A percentile compares a stretch with the other conserved stretches of the same genome.
Conservation (phyloP, 2,329 filamentous ascomycete species). For the Cercospora berteroae region DNA sequence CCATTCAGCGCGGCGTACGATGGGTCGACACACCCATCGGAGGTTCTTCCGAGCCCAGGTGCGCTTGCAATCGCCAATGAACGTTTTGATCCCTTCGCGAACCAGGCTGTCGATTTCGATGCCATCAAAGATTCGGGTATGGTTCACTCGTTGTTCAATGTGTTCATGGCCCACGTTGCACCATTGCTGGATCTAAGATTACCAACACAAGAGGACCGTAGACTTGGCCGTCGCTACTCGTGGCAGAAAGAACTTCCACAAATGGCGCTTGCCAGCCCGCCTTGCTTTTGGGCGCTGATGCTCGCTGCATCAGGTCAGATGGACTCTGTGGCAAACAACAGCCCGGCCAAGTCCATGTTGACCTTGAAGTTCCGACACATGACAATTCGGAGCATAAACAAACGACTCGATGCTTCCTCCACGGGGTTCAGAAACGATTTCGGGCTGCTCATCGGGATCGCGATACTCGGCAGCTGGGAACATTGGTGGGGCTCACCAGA, state of each 20-base stretch:
- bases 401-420: conserved; percentile 11
- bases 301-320: conserved; percentile 16
- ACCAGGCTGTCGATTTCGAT: conserved; percentile 18
- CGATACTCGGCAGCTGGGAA: conserved; percentile 22
- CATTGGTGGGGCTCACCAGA: conserved; percentile 17
- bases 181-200: conserved; percentile 20
- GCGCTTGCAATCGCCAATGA: conserved; percentile 9
- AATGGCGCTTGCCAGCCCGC: conserved; percentile 16
- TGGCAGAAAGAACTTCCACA: conserved; percentile 21
- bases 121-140: conserved; percentile 16
- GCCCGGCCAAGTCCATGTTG: conserved; percentile 8
- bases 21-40: background rate
- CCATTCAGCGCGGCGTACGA: background rate
- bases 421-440: conserved; percentile 16
- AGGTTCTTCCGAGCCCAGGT: background rate
- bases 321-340: background rate
- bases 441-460: conserved; percentile 18
- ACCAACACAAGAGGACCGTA: conserved; percentile 16
- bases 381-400: conserved; percentile 19
- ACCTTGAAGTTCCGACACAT: conserved; percentile 20
- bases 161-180: conserved; percentile 16
- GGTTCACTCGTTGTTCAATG: conserved; percentile 18
- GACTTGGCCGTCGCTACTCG: conserved; percentile 11
- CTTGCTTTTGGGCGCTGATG: conserved; percentile 22
- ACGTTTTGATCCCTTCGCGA: conserved; percentile 19